Conservation (phyloP, 108 stramenopile genomes). For the Fragilariopsis cylindrus region DNA sequence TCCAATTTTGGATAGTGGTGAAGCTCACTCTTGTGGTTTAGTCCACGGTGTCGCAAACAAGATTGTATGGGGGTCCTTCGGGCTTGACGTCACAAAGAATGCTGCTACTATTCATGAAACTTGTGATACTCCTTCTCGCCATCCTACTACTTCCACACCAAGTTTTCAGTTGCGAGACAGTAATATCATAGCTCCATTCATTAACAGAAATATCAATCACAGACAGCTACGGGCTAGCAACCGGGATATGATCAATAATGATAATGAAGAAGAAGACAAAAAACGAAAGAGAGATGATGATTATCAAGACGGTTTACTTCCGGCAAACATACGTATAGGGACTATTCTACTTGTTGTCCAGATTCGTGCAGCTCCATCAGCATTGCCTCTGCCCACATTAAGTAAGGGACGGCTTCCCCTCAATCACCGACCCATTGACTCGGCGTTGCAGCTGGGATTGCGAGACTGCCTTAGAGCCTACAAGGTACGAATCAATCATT, state of each 20-base stretch:
- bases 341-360: constrained; percentile 67
- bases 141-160: constrained; percentile 23
- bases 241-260: constrained; percentile 19
- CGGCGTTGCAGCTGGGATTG: constrained; percentile 64
- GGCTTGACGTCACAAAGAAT: constrained; percentile 49
- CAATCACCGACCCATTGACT: constrained; percentile 63
- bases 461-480: constrained; percentile 67
- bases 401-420: constrained; percentile 84
- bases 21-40: constrained; percentile 75
- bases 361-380: constrained; percentile 68
- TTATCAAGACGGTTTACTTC: constrained; percentile 26
- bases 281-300: constrained; percentile 38
- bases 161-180: constrained; percentile 64
- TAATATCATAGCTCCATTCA: constrained; percentile 75
- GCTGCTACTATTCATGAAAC: constrained; percentile 2
- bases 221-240: constrained; percentile 20
- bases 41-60: constrained; percentile 61
- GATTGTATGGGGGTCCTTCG: constrained; percentile 73
- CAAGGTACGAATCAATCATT: constrained; percentile 71
- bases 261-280: constrained; percentile 12
- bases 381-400: constrained; percentile 79
- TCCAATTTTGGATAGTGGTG: constrained; percentile 80
- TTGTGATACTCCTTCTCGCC: neutral
- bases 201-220: constrained; percentile 44
- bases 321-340: constrained; percentile 72